Conservation (phyloP, 1,284 basidiomycete species). For the Anthracocystis walkeri region DNA sequence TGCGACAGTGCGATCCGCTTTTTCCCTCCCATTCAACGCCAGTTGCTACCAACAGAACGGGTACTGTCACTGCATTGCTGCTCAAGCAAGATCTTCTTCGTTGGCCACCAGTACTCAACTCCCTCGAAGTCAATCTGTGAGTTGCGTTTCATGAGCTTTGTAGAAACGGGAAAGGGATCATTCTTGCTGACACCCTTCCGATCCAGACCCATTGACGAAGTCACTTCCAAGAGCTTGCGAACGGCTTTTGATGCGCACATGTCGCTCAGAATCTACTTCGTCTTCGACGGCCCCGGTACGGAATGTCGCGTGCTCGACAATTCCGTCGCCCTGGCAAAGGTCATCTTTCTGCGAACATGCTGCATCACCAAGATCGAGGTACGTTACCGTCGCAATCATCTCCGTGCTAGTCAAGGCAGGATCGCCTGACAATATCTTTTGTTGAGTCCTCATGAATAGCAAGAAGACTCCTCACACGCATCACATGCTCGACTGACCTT, state of each 20-base stretch:
- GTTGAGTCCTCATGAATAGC: neutral
- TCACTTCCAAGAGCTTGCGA: neutral
- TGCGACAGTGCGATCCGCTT: constrained; percentile 29
- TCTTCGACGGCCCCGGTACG: constrained; percentile 6
- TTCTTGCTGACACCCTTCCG: neutral
- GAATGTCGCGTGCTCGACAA: constrained; percentile 12
- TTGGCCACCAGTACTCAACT: neutral
- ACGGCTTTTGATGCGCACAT: neutral
- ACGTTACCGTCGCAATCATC: neutral
- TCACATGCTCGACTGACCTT: constrained; percentile 7
- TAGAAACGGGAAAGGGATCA: neutral
- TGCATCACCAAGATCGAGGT: constrained; percentile 22
- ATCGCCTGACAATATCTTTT: neutral
- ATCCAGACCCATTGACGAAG: constrained; percentile 13
- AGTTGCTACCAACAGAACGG: constrained; percentile 5
- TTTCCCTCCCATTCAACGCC: constrained; percentile 7
- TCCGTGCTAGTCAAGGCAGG: neutral
- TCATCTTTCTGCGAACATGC: constrained; percentile 17
- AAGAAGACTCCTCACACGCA: neutral
- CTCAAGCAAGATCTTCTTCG: neutral
- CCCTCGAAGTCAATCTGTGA: constrained; percentile 14
- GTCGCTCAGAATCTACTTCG: constrained; percentile 8
- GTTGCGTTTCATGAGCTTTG: neutral
- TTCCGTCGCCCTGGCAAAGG: constrained; percentile 11
- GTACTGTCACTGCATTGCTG: constrained; percentile 13